Percentiles rank a stretch among this genome's conserved stretches.
phyloP scores from a whole-genome alignment of 2,329 filamentous ascomycete genomes.

The Pseudonectria foliicola region DNA sequence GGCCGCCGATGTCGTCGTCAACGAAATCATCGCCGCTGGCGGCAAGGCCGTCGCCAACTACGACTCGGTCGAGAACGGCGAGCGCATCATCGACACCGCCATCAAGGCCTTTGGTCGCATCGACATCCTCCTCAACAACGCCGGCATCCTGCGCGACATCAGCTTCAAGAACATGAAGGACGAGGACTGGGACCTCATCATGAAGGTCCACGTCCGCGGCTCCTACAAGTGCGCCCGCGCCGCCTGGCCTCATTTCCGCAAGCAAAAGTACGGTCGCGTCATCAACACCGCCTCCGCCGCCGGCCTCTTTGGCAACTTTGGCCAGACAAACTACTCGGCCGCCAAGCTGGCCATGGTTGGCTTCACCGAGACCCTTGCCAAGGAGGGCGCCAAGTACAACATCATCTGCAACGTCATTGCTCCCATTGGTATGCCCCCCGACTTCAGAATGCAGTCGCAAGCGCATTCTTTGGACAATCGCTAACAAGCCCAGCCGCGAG shows the following conservation, averaged over 20 bases:
- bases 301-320: conserved; percentile 91
- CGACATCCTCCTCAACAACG: conserved; percentile 96
- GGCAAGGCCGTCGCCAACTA: conserved; percentile 98
- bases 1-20: conserved; percentile 76
- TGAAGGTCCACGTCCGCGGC: conserved; percentile 85
- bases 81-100: conserved; percentile 87
- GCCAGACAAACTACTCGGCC: conserved; percentile 93
- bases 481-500: conserved; percentile 71
- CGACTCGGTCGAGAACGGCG: conserved; percentile 87
- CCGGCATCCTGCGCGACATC: conserved; percentile 87
- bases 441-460: no score
- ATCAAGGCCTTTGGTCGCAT: conserved; percentile 77
- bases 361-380: conserved; percentile 95
- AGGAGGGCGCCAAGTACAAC: conserved; percentile 97
- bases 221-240: conserved; percentile 93
- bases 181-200: conserved; percentile 91
- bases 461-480: no score
- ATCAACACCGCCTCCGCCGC: conserved; percentile 98
- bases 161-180: conserved; percentile 99
- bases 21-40: conserved; percentile 78
- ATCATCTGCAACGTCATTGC: conserved; percentile 93
- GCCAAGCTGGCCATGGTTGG: conserved; percentile 93
- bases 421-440: conserved; percentile 55
- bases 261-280: conserved; percentile 95
- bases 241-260: conserved; percentile 95